Evolutionary conservation across 495 filamentous ascomycete species (phyloP).

Genomic region (Chaetomidium leptoderma): DNA sequence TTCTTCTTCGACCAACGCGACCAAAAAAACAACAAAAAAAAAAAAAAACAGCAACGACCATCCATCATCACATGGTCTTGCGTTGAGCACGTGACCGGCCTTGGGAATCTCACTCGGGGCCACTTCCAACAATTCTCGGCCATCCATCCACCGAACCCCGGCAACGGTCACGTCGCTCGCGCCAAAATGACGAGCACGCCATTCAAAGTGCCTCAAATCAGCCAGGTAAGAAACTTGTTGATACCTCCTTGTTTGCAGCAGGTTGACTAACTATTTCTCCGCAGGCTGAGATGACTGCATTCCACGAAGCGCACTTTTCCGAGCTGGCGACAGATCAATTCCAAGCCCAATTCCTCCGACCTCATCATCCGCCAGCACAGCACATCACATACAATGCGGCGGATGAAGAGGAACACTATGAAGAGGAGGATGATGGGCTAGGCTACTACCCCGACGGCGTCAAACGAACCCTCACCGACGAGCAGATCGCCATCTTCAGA

Average conservation of each 20-base stretch:
- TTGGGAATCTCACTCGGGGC: background rate
- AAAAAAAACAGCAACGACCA: background rate
- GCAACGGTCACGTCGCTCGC: constrained; percentile 11
- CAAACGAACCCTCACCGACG: constrained; percentile 88
- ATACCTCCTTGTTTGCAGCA: background rate
- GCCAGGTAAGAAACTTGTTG: constrained; percentile 42
- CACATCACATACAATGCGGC: constrained; percentile 16
- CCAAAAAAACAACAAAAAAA: constrained; percentile 1
- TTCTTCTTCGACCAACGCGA: background rate
- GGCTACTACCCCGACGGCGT: constrained; percentile 87
- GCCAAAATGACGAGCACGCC: constrained; percentile 27
- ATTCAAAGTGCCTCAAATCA: constrained; percentile 40
- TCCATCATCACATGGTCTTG: background rate
- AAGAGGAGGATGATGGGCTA: constrained; percentile 60
- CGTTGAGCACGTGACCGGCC: constrained; percentile 23
- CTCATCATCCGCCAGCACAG: constrained; percentile 20
- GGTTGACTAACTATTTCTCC: constrained; percentile 22
- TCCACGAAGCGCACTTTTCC: constrained; percentile 65
- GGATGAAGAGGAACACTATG: constrained; percentile 35
- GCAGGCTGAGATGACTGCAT: constrained; percentile 68
- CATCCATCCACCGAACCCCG: constrained; percentile 6
- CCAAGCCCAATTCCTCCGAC: constrained; percentile 41
- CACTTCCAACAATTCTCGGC: background rate
- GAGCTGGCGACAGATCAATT: constrained; percentile 44
- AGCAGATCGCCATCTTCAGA: constrained; percentile 84